Evolutionary conservation across 2,329 filamentous ascomycete genomes (phyloP).

Genomic region (Aotearoamyces nothofagi): DNA sequence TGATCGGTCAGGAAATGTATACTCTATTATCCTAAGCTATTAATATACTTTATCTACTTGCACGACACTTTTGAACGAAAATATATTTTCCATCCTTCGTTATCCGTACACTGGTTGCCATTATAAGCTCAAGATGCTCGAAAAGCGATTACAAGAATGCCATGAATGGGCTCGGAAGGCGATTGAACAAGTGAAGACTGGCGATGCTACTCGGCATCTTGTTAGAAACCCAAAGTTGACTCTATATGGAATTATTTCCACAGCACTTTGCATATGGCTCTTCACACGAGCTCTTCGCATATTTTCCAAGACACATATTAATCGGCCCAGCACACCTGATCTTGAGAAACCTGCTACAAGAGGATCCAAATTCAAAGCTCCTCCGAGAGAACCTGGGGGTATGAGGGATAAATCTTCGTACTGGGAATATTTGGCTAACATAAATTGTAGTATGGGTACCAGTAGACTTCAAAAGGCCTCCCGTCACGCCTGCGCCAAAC

Average conservation of each 20-base stretch:
- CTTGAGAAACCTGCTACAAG: constrained; percentile 14
- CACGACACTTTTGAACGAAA: too few species aligned
- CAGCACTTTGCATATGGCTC: constrained; percentile 11
- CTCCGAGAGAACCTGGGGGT: constrained; percentile 17
- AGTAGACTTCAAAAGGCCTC: constrained; percentile 17
- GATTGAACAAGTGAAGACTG: neutral
- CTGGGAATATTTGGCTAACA: neutral
- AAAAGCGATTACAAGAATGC: neutral
- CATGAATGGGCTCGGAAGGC: neutral
- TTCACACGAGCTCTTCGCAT: constrained; percentile 8
- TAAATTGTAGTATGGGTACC: constrained; percentile 16
- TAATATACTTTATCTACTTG: too few species aligned
- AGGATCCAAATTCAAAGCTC: constrained; percentile 12
- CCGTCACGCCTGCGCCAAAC: constrained; percentile 12
- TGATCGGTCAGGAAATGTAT: too few species aligned
- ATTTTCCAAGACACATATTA: constrained; percentile 10
- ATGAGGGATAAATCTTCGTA: constrained; percentile 1
- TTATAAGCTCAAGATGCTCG: too few species aligned
- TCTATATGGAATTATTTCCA: constrained; percentile 8
- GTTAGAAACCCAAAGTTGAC: constrained; percentile 8
- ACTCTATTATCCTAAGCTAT: too few species aligned
- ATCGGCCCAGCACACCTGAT: constrained; percentile 13
- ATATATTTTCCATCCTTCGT: too few species aligned
- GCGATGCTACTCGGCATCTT: constrained; percentile 4
- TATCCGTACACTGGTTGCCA: too few species aligned